phyloP scores from a whole-genome alignment of 2,329 filamentous ascomycete species.

The Botrytis squamosa region DNA sequence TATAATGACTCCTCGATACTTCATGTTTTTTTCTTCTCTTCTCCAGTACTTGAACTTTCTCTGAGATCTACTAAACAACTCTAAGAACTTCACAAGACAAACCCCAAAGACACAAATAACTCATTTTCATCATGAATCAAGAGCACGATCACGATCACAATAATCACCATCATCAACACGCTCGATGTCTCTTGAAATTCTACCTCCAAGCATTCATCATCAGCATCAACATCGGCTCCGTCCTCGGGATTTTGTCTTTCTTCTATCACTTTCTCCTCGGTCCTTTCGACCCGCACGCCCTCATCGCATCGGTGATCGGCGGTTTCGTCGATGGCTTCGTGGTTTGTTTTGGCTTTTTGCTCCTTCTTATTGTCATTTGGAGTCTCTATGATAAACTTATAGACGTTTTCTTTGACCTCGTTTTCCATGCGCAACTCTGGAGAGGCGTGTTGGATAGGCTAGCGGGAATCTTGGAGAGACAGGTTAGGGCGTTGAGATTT shows the following conservation, averaged over 20 bases:
- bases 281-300: too few relatives aligned
- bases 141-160: background rate
- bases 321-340: background rate
- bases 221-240: background rate
- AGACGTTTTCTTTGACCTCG: background rate
- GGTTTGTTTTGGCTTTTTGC: too few relatives aligned
- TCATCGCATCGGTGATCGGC: too few relatives aligned
- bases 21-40: background rate
- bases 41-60: background rate
- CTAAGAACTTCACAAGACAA: background rate
- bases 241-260: background rate
- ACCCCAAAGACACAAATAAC: background rate
- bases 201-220: too few relatives aligned
- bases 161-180: too few relatives aligned
- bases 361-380: background rate
- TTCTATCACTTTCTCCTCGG: background rate
- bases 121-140: background rate
- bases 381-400: background rate
- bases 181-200: too few relatives aligned
- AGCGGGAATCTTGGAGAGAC: background rate
- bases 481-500: background rate
- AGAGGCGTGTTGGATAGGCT: background rate
- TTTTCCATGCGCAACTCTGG: background rate
- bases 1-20: background rate
- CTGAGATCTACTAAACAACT: background rate